Evolutionary conservation across 345 rosid genomes (phyloP).

Genomic region (Streptanthus diversifolius): DNA sequence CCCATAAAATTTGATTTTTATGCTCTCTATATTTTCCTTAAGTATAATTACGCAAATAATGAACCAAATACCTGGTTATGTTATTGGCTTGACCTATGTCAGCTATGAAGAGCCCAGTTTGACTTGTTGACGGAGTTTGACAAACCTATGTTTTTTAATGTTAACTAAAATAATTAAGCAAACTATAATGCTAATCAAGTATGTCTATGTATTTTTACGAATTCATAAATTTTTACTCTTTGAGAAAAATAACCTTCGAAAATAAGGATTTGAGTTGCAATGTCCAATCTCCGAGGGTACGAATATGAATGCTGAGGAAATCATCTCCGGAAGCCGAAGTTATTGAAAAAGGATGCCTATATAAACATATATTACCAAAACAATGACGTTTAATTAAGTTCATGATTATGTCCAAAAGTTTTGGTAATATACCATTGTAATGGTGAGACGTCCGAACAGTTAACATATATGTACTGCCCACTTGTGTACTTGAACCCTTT

Average conservation of each 20-base stretch:
- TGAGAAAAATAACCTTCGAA: slow-evolving; percentile 37
- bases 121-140: slow-evolving; percentile 51
- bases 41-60: neutral
- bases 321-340: slow-evolving; percentile 68
- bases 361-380: neutral
- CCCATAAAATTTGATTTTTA: neutral
- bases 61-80: slow-evolving; percentile 43
- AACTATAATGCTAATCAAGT: neutral
- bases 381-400: neutral
- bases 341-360: slow-evolving; percentile 73
- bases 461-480: slow-evolving; percentile 80
- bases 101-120: slow-evolving; percentile 59
- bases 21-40: neutral
- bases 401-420: neutral
- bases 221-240: neutral
- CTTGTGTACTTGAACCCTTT: slow-evolving; percentile 75
- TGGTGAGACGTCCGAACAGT: slow-evolving; percentile 71
- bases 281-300: slow-evolving; percentile 83
- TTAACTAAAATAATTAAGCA: neutral
- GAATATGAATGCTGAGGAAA: slow-evolving; percentile 57
- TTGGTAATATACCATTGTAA: slow-evolving; percentile 56
- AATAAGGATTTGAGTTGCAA: slow-evolving; percentile 59
- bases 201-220: neutral
- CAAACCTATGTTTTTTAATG: slow-evolving; percentile 45
- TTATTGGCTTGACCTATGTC: slow-evolving; percentile 40